phyloP scores from a whole-genome alignment of 2,329 filamentous ascomycete species.

The Xylariaceae sp. region DNA sequence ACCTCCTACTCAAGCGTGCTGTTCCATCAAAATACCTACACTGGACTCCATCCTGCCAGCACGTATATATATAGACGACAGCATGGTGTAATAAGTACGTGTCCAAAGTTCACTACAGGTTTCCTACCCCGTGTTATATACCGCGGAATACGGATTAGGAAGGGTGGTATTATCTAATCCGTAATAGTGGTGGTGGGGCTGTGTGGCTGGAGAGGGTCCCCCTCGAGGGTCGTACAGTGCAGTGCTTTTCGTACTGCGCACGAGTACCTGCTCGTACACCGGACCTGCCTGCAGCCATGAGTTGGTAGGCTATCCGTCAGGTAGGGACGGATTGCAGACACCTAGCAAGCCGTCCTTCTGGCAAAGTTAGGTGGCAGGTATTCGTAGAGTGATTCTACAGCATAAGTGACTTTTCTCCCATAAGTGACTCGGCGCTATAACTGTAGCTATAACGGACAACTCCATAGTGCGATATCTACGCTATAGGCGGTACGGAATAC shows the following conservation, averaged over 20 bases:
- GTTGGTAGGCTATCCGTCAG: no score
- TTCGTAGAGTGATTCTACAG: not conserved
- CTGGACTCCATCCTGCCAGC: no score
- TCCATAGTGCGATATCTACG: not conserved
- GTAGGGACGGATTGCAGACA: no score
- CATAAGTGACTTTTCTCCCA: not conserved
- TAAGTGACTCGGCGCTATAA: not conserved
- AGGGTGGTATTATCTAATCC: not conserved
- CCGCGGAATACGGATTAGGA: not conserved
- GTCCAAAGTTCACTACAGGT: no score
- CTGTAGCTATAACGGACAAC: not conserved
- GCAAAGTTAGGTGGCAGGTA: no score
- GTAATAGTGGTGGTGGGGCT: not conserved
- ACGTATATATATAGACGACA: no score
- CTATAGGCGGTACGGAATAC: no score
- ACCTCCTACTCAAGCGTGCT: no score
- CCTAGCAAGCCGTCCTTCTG: no score
- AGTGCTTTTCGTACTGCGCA: not conserved
- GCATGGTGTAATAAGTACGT: no score
- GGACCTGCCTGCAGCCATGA: not conserved
- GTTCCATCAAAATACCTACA: no score
- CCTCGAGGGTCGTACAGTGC: not conserved
- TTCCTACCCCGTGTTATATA: no score
- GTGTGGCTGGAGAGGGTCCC: not conserved
- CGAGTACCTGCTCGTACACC: not conserved